Percentiles rank a stretch among this genome's conserved stretches.
phyloP scores from a whole-genome alignment of 345 rosid species.

The Durio zibethinus region DNA sequence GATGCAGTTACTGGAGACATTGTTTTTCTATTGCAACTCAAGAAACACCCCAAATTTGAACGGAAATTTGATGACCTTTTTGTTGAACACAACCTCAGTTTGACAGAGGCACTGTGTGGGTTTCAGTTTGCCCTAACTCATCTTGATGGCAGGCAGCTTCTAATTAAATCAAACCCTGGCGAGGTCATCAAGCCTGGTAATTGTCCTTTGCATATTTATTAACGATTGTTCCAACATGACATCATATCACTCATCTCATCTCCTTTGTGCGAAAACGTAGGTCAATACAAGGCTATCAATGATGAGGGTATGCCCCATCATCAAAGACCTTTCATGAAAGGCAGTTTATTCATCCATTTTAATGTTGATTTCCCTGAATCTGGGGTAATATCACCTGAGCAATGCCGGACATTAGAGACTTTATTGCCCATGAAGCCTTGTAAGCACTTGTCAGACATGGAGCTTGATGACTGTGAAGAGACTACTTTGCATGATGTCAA shows the following conservation, averaged over 20 bases:
- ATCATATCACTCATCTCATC: neutral
- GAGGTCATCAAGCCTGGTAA: conserved; percentile 65
- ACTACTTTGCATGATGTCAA: conserved; percentile 64
- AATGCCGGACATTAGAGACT: conserved; percentile 47
- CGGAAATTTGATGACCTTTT: conserved; percentile 45
- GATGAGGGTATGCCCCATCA: conserved; percentile 63
- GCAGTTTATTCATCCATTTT: conserved; percentile 57
- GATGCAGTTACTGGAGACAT: conserved; percentile 47
- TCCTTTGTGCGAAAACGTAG: conserved; percentile 21
- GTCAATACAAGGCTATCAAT: conserved; percentile 48
- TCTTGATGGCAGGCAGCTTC: conserved; percentile 64
- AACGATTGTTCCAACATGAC: neutral
- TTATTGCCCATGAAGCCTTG: conserved; percentile 44
- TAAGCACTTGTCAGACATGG: conserved; percentile 46
- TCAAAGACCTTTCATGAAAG: conserved; percentile 65
- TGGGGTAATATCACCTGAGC: conserved; percentile 37
- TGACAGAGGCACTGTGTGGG: conserved; percentile 69
- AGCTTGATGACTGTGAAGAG: conserved; percentile 70
- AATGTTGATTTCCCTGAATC: conserved; percentile 62
- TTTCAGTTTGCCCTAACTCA: conserved; percentile 58
- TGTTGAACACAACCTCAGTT: conserved; percentile 38
- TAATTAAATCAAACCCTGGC: conserved; percentile 58
- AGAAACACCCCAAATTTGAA: conserved; percentile 53
- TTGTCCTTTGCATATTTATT: neutral
- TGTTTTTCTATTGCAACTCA: conserved; percentile 48